These are phyloP conservation scores for Aspergillus clavatus DNA, from an alignment of 2,329 filamentous ascomycete species.

Conservation along the genomic window DNA sequence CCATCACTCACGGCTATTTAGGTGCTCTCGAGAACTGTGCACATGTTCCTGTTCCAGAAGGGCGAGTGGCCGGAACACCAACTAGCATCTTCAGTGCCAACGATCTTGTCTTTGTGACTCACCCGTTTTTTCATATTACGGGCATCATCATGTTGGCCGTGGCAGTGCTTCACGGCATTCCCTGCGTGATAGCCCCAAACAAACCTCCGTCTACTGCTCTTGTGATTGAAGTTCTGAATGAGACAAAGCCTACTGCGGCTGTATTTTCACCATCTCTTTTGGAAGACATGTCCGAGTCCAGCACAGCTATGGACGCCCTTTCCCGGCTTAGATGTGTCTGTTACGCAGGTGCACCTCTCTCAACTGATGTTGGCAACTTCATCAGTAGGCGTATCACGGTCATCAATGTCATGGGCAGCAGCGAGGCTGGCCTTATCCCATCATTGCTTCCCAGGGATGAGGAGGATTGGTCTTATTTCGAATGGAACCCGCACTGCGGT, in stretches of 20 bases:
- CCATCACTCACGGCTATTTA: conserved; percentile 17
- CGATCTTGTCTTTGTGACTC: conserved; percentile 11
- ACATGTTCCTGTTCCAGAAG: conserved; percentile 4
- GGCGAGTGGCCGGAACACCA: conserved; percentile 1
- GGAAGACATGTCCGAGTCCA: too few relatives aligned
- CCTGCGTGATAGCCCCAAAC: conserved; percentile 16
- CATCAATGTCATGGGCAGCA: conserved; percentile 13
- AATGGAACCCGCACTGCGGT: conserved; percentile 28
- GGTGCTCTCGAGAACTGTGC: conserved; percentile 5
- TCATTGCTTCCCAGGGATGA: conserved; percentile 8
- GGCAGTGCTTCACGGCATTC: conserved; percentile 9
- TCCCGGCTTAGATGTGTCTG: too few relatives aligned
- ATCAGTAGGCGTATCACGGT: too few relatives aligned
- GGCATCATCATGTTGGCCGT: conserved; percentile 9
- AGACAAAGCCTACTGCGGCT: too few relatives aligned
- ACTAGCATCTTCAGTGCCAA: background rate
- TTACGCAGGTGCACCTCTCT: too few relatives aligned
- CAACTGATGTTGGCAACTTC: too few relatives aligned
- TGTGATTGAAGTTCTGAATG: too few relatives aligned
- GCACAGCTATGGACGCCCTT: too few relatives aligned
- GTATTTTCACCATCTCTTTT: too few relatives aligned
- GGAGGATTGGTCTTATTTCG: conserved; percentile 32
- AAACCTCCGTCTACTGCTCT: too few relatives aligned
- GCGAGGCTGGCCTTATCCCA: conserved; percentile 12
- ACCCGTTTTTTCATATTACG: conserved; percentile 22